Evolutionary conservation across 108 stramenopile species (phyloP), one percentile per base, ranked within the genome.

Genomic region (Pseudonitzschia delicatissima): DNA sequence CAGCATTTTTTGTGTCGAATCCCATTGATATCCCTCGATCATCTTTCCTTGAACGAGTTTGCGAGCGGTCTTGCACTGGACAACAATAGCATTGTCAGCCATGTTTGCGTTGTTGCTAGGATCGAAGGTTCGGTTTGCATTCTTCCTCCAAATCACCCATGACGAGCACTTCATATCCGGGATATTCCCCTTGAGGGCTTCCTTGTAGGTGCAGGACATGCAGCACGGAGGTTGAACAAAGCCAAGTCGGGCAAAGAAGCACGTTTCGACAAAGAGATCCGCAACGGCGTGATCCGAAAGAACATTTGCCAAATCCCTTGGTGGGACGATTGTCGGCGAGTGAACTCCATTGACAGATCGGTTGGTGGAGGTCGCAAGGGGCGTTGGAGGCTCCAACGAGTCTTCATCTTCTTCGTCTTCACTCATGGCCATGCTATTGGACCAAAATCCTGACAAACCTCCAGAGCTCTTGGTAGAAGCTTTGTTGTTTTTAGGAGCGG

Each of bases 211-310:
- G 53, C 90, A 91, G 45, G 73, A 58, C 32, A 91, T 60, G 55
- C 90, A 91, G 50, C 78, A 78, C 0, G 90, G 90, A 13, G 90
- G 90, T 57, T 91, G 87, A 9, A 86, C 58, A 51, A 88, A 88
- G 17, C 90, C 90, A n/a, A 91, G 64, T n/a, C 87, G 66, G 32
- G 90, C 87, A 57, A 79, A 91, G 75, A 91, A 91, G 61, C 85
- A 91, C 75, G 79, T 82, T 36, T 82, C 82, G 31, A 78, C 77
- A 72, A 78, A 82, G 18, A 77, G 25, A n/a, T 65, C 67, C 62
- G 69, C 47, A n/a, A 82, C 44, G n/a, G 62, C 26, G 17, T 67
- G 40, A 27, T 75, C 72, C 23, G 66, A 67, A 12, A 74, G 37
- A 12, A 36, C n/a, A 52, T 45, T 66, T 3, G 66, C 52, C 29